These are phyloP conservation scores for Haplographium delicatum DNA, from an alignment of 495 filamentous ascomycete genomes.

Conservation along the genomic window DNA sequence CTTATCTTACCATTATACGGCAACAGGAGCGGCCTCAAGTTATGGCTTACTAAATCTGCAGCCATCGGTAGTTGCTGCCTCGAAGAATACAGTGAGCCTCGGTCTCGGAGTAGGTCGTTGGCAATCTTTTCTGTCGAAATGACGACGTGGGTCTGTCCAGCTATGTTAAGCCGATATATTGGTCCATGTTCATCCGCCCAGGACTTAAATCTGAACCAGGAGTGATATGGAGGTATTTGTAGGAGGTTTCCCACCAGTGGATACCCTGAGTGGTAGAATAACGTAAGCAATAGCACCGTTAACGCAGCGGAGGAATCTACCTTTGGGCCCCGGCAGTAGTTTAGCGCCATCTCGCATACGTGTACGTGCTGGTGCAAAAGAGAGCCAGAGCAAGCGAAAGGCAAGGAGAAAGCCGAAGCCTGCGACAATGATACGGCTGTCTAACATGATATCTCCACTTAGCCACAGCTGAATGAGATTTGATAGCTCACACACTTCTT, in stretches of 20 bases:
- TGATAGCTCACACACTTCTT: too few relatives aligned
- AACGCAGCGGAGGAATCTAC: neutral
- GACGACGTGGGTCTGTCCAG: conserved; percentile 52
- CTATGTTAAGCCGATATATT: conserved; percentile 55
- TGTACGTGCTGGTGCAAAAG: too few relatives aligned
- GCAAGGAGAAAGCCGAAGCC: too few relatives aligned
- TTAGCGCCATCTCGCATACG: too few relatives aligned
- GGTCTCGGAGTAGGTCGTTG: conserved; percentile 53
- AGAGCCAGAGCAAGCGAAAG: too few relatives aligned
- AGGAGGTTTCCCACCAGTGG: conserved; percentile 54
- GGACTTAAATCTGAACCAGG: conserved; percentile 54
- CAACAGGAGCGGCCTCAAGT: conserved; percentile 12
- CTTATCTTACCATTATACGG: neutral
- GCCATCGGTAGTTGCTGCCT: neutral
- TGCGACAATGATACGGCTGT: too few relatives aligned
- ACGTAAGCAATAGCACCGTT: neutral
- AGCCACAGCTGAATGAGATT: too few relatives aligned
- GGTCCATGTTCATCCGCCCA: conserved; percentile 60
- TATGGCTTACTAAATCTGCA: neutral
- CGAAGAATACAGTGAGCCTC: conserved; percentile 52
- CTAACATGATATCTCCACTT: too few relatives aligned
- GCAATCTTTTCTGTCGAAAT: conserved; percentile 53
- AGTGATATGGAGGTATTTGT: conserved; percentile 43
- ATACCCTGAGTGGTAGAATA: conserved; percentile 24
- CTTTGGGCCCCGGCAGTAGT: conserved; percentile 1